Percentiles rank a stretch among this genome's conserved stretches.
Conservation (phyloP, 148 eudicot genomes). For the Vaccinium darrowii region DNA sequence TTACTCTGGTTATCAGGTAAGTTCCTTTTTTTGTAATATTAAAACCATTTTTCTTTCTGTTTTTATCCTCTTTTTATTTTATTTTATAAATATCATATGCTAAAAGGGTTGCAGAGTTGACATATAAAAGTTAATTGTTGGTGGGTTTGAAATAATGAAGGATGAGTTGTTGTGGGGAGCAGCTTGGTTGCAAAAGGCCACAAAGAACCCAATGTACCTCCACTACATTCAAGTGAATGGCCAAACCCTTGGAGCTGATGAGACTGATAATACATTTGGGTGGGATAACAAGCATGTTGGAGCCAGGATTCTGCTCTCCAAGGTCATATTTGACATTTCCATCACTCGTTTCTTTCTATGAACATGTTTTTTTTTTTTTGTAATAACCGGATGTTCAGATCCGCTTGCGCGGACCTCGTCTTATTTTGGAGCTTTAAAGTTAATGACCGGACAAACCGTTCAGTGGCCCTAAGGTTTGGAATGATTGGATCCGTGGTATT, state of each 20-base stretch:
- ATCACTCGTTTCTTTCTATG: neutral
- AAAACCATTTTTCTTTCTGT: neutral
- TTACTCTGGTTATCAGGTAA: slow-evolving; percentile 76
- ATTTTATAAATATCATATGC: too few relatives aligned
- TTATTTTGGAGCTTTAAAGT: too few relatives aligned
- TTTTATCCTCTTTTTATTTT: too few relatives aligned
- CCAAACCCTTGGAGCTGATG: slow-evolving; percentile 68
- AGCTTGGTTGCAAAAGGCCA: slow-evolving; percentile 80
- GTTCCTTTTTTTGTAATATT: neutral
- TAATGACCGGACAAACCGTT: too few relatives aligned
- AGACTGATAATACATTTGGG: slow-evolving; percentile 70
- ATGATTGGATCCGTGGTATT: too few relatives aligned
- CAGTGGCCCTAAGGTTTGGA: too few relatives aligned
- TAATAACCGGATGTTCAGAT: too few relatives aligned
- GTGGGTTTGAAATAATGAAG: slow-evolving; percentile 21
- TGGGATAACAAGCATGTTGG: slow-evolving; percentile 94
- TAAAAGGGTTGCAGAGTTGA: neutral
- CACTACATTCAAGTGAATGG: slow-evolving; percentile 72
- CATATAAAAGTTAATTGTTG: neutral
- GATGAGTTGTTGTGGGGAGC: slow-evolving; percentile 92
- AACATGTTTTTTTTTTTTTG: too few relatives aligned
- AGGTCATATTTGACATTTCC: slow-evolving; percentile 26
- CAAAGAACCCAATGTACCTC: slow-evolving; percentile 64
- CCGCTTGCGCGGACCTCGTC: too few relatives aligned
- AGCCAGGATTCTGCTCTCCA: slow-evolving; percentile 75